These are phyloP conservation scores for Scenedesmus sp. DNA, from an alignment of 163 green algal species.

Conservation along the genomic window DNA sequence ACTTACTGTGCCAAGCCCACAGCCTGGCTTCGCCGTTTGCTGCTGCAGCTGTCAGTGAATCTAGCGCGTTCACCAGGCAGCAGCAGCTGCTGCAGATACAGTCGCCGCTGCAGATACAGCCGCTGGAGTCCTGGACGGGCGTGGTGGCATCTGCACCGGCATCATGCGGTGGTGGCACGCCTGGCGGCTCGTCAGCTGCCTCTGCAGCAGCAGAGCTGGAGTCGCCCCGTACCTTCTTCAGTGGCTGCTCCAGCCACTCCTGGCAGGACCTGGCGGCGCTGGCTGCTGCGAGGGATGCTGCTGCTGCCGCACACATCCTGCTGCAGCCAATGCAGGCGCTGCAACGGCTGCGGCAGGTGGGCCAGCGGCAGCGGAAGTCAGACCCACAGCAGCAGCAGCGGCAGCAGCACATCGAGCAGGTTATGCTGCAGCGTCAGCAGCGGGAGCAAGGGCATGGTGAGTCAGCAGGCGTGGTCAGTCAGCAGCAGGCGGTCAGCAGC, in stretches of 20 bases:
- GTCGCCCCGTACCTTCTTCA: slow-evolving; percentile 8
- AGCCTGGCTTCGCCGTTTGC: background rate
- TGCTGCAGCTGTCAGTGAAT: background rate
- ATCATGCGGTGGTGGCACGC: background rate
- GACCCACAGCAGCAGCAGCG: background rate
- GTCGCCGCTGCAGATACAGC: background rate
- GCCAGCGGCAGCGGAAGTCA: background rate
- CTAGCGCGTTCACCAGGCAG: background rate
- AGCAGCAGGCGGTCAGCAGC: slow-evolving; percentile 8
- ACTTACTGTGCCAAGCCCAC: background rate
- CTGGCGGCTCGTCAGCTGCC: background rate
- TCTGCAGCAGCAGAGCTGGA: background rate
- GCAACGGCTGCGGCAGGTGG: slow-evolving; percentile 14
- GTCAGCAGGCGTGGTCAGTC: background rate
- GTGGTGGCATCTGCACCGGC: background rate
- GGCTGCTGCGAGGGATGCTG: slow-evolving; percentile 1
- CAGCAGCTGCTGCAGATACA: background rate
- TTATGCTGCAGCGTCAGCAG: background rate
- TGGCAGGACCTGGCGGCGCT: slow-evolving; percentile 7
- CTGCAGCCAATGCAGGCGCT: slow-evolving; percentile 15
- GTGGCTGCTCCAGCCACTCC: background rate
- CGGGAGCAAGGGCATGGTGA: background rate
- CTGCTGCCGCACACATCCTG: background rate
- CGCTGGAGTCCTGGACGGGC: slow-evolving; percentile 18
- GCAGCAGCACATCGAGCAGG: background rate